These are phyloP conservation scores for Bretschneidera sinensis DNA, from an alignment of 345 rosid species.

Conservation along the genomic window DNA sequence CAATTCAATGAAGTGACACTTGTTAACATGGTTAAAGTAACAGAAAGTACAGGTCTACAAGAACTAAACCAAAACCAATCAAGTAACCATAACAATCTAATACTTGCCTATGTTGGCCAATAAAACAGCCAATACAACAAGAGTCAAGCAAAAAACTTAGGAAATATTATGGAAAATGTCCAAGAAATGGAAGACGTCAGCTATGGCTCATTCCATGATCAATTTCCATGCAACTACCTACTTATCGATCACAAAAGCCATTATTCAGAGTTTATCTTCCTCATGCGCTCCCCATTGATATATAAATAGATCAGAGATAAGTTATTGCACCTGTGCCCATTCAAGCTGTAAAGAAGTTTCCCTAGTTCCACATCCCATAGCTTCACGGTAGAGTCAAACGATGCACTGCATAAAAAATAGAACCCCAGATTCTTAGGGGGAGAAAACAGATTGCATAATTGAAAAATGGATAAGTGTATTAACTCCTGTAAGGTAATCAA, in stretches of 20 bases:
- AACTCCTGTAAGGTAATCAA: not conserved
- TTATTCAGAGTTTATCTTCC: not conserved
- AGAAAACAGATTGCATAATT: not conserved
- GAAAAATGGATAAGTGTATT: not conserved
- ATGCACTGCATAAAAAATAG: conserved; percentile 57
- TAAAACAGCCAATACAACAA: not conserved
- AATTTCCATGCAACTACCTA: not conserved
- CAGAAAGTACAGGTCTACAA: too few relatives aligned
- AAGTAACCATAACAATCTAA: too few relatives aligned
- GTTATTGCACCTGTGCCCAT: conserved; percentile 77
- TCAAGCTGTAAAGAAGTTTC: conserved; percentile 74
- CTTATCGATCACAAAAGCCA: too few relatives aligned
- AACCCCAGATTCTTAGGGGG: conserved; percentile 5
- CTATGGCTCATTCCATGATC: not conserved
- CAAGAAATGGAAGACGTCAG: not conserved
- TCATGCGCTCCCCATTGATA: not conserved
- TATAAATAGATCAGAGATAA: conserved; percentile 4
- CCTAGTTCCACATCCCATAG: conserved; percentile 97
- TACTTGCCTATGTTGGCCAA: not conserved
- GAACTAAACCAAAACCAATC: too few relatives aligned
- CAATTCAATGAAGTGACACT: conserved; percentile 4
- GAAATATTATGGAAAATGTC: not conserved
- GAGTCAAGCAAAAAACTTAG: not conserved
- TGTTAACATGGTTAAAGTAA: not conserved
- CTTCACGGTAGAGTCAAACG: conserved; percentile 95